Base-by-base conservation (phyloP, 225 moss, liverwort and hornwort species). In the Anthoceros angustus region DNA sequence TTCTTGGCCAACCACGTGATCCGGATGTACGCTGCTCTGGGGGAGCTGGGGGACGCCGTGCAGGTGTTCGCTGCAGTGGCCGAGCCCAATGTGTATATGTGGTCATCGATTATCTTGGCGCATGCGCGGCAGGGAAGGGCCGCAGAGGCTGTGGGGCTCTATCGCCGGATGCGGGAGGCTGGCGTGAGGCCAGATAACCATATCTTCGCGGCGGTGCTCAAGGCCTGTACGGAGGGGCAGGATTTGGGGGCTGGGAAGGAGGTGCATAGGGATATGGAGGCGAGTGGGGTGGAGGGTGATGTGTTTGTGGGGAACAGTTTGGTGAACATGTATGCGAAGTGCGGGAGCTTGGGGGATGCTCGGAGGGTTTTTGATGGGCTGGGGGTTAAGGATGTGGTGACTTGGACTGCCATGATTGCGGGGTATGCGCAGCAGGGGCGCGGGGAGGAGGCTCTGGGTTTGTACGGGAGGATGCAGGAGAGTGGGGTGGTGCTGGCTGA, bases 271-370 rank as follows among this genome's bases (percentile, higher is more conserved):
- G 55, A 55, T 20, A 55, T 55, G 7, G 6, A 18, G 16, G 55
- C n/a, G 23, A 55, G 55, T 20, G 55, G 7, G 55, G 55, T 55
- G 18, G 55, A 55, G 55, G 7, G 7, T 23, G 55, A 55, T 55
- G 23, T 55, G 55, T 55, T 55, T 15, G 55, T 55, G 7, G 55
- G 55, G 7, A 55, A 23, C 55, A 18, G n/a, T 8, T 15, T 55
- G 55, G 55, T 55, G 55, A 23, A 55, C 14, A 55, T 55, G 55
- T 55, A 55, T 20, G 55, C 55, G 0, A 55, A 55, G 23, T 55
- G 55, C 23, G 55, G 55, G n/a, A 55, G n/a, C 23, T 55, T 55
- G 55, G 55, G 23, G 55, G 55, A 55, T 55, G 55, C 55, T 20
- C 55, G n/a, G 7, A 15, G 23, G 7, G n/a, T 55, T 7, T 55